Conservation (phyloP, 495 filamentous ascomycete species). For the Penicillium flavigenum region DNA sequence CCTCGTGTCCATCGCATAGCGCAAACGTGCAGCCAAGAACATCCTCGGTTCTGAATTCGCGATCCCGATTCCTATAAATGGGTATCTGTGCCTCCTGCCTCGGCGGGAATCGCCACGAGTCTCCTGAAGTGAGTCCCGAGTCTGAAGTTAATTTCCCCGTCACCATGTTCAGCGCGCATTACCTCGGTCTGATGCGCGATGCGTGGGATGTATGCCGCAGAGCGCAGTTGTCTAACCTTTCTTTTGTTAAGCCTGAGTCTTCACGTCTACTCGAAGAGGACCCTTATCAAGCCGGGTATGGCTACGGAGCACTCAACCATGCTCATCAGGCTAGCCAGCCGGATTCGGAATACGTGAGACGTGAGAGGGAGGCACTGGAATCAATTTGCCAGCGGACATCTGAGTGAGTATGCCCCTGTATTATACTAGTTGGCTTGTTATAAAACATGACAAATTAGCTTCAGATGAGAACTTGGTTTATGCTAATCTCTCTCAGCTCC, state of each 20-base stretch:
- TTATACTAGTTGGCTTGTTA: neutral
- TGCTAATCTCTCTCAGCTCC: constrained; percentile 27
- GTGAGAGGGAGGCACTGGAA: constrained; percentile 53
- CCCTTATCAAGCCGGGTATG: constrained; percentile 50
- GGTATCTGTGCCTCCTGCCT: constrained; percentile 54
- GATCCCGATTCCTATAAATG: constrained; percentile 36
- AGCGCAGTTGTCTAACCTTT: constrained; percentile 25
- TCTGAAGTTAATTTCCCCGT: neutral
- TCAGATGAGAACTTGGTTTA: neutral
- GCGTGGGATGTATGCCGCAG: constrained; percentile 8
- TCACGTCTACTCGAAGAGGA: constrained; percentile 54
- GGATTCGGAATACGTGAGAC: constrained; percentile 50
- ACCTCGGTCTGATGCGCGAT: constrained; percentile 21
- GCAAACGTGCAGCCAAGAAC: constrained; percentile 9
- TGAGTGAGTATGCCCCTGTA: constrained; percentile 38
- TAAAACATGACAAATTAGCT: neutral
- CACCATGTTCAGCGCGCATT: constrained; percentile 20
- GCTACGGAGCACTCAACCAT: constrained; percentile 45
- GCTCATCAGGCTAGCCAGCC: constrained; percentile 43
- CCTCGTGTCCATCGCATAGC: constrained; percentile 30
- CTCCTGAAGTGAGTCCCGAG: constrained; percentile 43
- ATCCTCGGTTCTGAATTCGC: constrained; percentile 8
- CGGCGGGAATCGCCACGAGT: constrained; percentile 45
- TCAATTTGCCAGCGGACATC: constrained; percentile 55
- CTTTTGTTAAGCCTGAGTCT: constrained; percentile 42